phyloP scores from a whole-genome alignment of 2,329 filamentous ascomycete genomes.

The Cordyceps sp. region DNA sequence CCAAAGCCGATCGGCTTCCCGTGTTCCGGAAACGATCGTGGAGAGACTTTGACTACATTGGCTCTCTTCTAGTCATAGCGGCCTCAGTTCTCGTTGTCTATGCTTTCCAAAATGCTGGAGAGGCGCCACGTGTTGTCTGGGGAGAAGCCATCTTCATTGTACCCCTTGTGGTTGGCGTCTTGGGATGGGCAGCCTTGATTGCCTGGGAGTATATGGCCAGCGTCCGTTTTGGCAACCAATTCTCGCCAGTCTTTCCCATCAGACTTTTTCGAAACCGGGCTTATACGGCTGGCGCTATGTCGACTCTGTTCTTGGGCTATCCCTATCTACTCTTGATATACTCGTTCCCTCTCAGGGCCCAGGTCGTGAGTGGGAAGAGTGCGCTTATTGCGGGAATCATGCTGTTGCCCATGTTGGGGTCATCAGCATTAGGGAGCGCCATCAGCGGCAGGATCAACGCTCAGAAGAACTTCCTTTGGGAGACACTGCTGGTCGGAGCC shows the following conservation, averaged over 20 bases:
- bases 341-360: constrained; percentile 29
- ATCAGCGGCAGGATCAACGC: constrained; percentile 24
- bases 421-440: constrained; percentile 26
- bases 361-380: constrained; percentile 30
- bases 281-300: constrained; percentile 24
- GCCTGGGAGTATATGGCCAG: constrained; percentile 13
- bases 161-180: constrained; percentile 12
- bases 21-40: constrained; percentile 21
- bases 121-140: constrained; percentile 21
- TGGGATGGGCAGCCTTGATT: constrained; percentile 12
- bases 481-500: constrained; percentile 25
- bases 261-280: constrained; percentile 28
- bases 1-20: constrained; percentile 22
- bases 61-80: constrained; percentile 34
- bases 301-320: constrained; percentile 32
- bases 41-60: constrained; percentile 34
- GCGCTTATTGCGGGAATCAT: constrained; percentile 30
- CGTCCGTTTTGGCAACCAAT: constrained; percentile 9
- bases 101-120: constrained; percentile 35
- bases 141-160: constrained; percentile 17
- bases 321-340: constrained; percentile 32
- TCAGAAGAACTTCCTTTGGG: constrained; percentile 22
- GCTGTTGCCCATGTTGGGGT: constrained; percentile 35
- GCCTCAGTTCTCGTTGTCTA: constrained; percentile 39
- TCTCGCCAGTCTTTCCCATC: constrained; percentile 27